Conservation (phyloP, 75 land plant species). For the Picea sitchensis region DNA sequence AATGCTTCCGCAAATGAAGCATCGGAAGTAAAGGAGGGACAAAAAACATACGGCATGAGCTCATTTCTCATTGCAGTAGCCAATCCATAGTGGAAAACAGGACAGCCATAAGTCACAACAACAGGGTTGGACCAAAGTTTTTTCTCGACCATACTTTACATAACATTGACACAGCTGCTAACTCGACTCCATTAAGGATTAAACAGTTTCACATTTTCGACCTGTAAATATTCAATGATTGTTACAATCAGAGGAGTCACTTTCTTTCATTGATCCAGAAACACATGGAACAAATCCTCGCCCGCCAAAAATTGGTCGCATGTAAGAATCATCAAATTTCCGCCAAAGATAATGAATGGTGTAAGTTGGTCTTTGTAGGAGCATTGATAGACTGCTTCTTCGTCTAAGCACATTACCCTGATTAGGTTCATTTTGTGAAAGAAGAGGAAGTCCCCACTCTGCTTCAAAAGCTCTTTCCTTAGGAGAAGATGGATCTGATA, state of each 20-base stretch:
- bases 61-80: not conserved
- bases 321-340: conserved; percentile 65
- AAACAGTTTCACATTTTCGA: not conserved
- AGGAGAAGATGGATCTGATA: conserved; percentile 18
- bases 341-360: conserved; percentile 71
- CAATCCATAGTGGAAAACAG: not conserved
- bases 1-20: not conserved
- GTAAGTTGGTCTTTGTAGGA: conserved; percentile 51
- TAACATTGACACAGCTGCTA: not conserved
- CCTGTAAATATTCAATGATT: not conserved
- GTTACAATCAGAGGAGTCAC: not conserved
- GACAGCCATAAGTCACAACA: not conserved
- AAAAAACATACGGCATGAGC: not conserved
- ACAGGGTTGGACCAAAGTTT: not conserved
- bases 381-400: conserved; percentile 51
- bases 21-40: not conserved
- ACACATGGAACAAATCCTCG: not conserved
- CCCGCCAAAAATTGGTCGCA: conserved; percentile 82
- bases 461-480: conserved; percentile 19
- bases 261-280: not conserved
- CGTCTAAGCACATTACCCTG: conserved; percentile 19
- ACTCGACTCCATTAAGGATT: not conserved
- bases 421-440: conserved; percentile 31
- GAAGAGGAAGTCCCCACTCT: conserved; percentile 33
- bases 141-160: not conserved